phyloP scores from a whole-genome alignment of 306 rosid genomes.

The Lathyrus sativus region DNA sequence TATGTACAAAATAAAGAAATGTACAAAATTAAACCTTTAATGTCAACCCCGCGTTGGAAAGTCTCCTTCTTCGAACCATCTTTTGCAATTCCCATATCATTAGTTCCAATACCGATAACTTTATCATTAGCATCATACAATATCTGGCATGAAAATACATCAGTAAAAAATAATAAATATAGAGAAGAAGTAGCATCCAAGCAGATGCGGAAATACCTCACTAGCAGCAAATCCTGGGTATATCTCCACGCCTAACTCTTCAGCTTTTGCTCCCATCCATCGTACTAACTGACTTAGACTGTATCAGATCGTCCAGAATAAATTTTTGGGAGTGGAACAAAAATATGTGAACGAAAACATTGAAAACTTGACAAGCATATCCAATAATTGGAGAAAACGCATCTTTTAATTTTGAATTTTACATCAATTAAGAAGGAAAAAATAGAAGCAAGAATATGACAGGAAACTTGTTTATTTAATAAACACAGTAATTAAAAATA shows the following conservation, averaged over 20 bases:
- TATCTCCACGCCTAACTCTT: conserved; percentile 93
- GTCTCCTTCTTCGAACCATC: conserved; percentile 89
- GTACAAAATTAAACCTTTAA: conserved; percentile 68
- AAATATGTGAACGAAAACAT: conserved; percentile 1
- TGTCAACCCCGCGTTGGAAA: conserved; percentile 79
- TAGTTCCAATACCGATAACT: conserved; percentile 86
- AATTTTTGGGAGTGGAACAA: conserved; percentile 17
- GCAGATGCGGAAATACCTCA: conserved; percentile 59
- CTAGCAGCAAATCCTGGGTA: conserved; percentile 97
- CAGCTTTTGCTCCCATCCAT: conserved; percentile 97
- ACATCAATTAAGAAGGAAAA: conserved; percentile 18
- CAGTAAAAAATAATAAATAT: conserved; percentile 26
- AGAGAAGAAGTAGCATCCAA: conserved; percentile 33
- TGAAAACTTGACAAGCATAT: conserved; percentile 17
- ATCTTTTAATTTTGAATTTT: background rate
- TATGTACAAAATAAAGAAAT: conserved; percentile 31
- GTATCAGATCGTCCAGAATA: conserved; percentile 41
- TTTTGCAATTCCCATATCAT: conserved; percentile 92
- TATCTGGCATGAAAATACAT: conserved; percentile 55
- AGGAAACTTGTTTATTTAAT: background rate
- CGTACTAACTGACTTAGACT: conserved; percentile 92
- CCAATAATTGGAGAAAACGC: no score
- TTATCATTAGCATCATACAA: conserved; percentile 64
- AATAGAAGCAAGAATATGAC: conserved; percentile 6
- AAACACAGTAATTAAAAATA: background rate